Evolutionary conservation across 1,139 yeast species (phyloP), one percentile per base, ranked within the genome.

Genomic region (Geotrichum citri-aurantii): DNA sequence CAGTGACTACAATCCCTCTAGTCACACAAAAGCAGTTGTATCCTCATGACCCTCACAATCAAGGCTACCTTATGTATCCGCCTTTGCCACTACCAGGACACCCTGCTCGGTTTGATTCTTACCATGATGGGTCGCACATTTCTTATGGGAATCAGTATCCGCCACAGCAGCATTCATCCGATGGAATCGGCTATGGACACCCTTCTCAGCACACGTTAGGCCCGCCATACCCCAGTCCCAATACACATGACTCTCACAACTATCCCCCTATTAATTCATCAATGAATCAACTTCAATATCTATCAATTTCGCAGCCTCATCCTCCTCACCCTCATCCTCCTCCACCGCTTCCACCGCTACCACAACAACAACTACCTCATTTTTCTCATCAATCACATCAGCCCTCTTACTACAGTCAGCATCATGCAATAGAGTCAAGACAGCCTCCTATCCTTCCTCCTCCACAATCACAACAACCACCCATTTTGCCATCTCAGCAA

Each of bases 1-100:
- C 67, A 12, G 59, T 65, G 26, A 53, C 65, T 10, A 50, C 52
- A 17, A 50, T 50, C 17, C 52, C 52, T 8, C 37, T 50, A 3
- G 44, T 50, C 19, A 31, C 52, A 11, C 52, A 50, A 31, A 50
- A 50, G 23, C 52, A 50, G 23, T 11, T 50, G 24, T 50, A 50
- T 12, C 14, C 52, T 19, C 29, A 46, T 24, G 14, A 46, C 11
- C 27, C 48, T 21, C 26, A 23, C 19, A 14, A 24, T 29, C 50
- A 17, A n/a, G 26, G 40, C 17, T 48, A n/a, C 23, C 46, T 14
- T 14, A 52, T 29, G 17, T 48, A 44, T 6, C 54, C 46, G 14
- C 49, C 33, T 2, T 60, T 24, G 14, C 55, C n/a, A 7, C 60
- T 11, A 6, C 42, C 31, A 11, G 24, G 29, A 23, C 26, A 2